Evolutionary conservation across 192 early-diverging fungal genomes (phyloP), one percentile per base, ranked within the genome.

Genomic region (Irineochytrium annulatum): DNA sequence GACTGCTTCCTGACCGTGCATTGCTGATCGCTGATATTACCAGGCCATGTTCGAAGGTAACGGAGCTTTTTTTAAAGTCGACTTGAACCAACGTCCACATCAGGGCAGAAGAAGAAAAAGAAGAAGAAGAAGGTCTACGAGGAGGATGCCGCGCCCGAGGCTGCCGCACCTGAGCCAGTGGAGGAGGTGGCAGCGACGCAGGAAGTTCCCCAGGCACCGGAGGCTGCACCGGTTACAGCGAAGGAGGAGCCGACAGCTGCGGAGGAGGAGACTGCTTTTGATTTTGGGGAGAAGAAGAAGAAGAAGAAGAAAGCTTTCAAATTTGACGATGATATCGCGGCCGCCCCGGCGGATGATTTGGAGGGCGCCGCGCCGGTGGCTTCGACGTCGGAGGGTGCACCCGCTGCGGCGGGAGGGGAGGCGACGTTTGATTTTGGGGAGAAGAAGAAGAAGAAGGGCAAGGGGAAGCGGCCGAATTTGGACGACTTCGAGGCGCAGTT

Each of bases 391-490:
- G 81, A 76, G 5, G 63, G 54, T 27, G 70, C 73, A 17, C 77
- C 79, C 19, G 70, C 74, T 26, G 55, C 77, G 28, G 27, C 57
- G 8, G 37, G 26, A 19, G 34, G 14, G n/a, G 45, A 11, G 0
- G 52, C 8, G 35, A 54, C 43, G 4, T 60, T 67, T 20, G 81
- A 85, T 56, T 86, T 88, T 63, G 85, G 85, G 27, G 86, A 80
- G 55, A 89, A 89, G 75, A n/a, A n/a, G n/a, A 89, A 87, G 60
- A 90, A 90, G 74, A 91, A 87, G 74, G 87, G 90, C 82, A 91
- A 83, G 69, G 69, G 65, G 69, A 88, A 86, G 82, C 70, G 45
- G 33, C 48, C 75, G 52, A 86, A 88, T 73, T 71, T 93, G 83
- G 87, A 87, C 4, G 92, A 92, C 24, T 92, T 94, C 66, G 90